phyloP scores from a whole-genome alignment of 2,329 filamentous ascomycete genomes.

The Hyphodiscus sp. region DNA sequence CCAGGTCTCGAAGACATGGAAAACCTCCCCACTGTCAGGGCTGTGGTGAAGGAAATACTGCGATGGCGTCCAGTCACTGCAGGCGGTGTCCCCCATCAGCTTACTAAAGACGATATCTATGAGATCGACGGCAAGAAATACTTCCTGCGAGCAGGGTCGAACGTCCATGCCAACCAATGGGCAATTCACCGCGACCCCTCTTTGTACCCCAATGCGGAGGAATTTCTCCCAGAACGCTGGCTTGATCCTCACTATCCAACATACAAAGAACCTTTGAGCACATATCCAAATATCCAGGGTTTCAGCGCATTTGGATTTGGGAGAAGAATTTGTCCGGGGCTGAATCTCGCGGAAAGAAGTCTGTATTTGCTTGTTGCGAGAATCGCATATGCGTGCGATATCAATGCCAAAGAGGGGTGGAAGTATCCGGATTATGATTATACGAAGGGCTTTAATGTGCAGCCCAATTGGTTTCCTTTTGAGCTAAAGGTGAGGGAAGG shows the following conservation, averaged over 20 bases:
- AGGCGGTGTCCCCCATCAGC: slow-evolving; percentile 37
- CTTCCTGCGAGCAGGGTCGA: too few relatives aligned
- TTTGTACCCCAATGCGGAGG: slow-evolving; percentile 35
- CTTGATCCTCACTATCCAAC: slow-evolving; percentile 29
- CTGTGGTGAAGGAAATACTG: slow-evolving; percentile 39
- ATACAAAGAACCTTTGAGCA: slow-evolving; percentile 38
- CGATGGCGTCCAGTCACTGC: slow-evolving; percentile 31
- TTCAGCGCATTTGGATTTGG: slow-evolving; percentile 29
- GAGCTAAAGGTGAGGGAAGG: too few relatives aligned
- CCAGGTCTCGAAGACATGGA: slow-evolving; percentile 40
- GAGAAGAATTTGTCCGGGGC: too few relatives aligned
- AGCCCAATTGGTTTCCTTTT: too few relatives aligned
- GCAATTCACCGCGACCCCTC: slow-evolving; percentile 27
- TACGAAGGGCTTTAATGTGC: too few relatives aligned
- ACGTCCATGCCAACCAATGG: slow-evolving; percentile 25
- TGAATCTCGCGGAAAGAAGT: too few relatives aligned
- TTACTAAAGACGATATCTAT: slow-evolving; percentile 30
- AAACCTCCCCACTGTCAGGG: slow-evolving; percentile 37
- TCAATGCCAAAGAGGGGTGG: too few relatives aligned
- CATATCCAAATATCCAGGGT: slow-evolving; percentile 53
- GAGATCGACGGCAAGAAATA: too few relatives aligned
- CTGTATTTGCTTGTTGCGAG: too few relatives aligned
- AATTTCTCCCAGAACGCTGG: slow-evolving; percentile 41
- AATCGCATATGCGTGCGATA: too few relatives aligned
- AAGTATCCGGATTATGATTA: too few relatives aligned